These are phyloP conservation scores for Sporothrix pseudoabietina DNA, from an alignment of 2,329 filamentous ascomycete genomes.

Conservation along the genomic window DNA sequence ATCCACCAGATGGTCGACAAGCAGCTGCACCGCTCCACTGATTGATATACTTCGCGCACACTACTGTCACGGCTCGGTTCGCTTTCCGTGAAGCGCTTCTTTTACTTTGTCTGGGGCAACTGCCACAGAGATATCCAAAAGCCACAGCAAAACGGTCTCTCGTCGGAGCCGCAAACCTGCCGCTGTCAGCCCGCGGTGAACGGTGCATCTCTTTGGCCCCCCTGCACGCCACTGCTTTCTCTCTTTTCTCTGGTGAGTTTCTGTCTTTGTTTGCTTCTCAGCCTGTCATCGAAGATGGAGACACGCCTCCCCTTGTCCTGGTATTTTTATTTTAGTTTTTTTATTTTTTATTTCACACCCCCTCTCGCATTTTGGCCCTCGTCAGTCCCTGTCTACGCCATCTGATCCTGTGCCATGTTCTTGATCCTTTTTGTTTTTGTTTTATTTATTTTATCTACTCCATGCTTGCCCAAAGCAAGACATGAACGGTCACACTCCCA, in stretches of 20 bases:
- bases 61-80: conserved; percentile 10
- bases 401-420: background rate
- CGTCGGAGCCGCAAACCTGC: background rate
- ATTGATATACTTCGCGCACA: background rate
- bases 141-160: background rate
- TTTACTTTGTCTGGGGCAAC: background rate
- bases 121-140: background rate
- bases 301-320: background rate
- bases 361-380: background rate
- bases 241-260: background rate
- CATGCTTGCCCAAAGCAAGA: background rate
- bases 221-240: background rate
- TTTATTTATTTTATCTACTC: background rate
- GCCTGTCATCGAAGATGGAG: background rate
- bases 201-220: background rate
- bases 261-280: background rate
- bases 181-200: background rate
- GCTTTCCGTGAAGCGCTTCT: background rate
- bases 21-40: background rate
- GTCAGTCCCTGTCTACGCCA: background rate
- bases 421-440: background rate
- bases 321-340: no score
- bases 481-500: background rate
- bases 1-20: background rate
- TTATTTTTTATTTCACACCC: background rate